phyloP scores from a whole-genome alignment of 371 early-diverging fungal genomes.

The Syncephalastrum monosporum region DNA sequence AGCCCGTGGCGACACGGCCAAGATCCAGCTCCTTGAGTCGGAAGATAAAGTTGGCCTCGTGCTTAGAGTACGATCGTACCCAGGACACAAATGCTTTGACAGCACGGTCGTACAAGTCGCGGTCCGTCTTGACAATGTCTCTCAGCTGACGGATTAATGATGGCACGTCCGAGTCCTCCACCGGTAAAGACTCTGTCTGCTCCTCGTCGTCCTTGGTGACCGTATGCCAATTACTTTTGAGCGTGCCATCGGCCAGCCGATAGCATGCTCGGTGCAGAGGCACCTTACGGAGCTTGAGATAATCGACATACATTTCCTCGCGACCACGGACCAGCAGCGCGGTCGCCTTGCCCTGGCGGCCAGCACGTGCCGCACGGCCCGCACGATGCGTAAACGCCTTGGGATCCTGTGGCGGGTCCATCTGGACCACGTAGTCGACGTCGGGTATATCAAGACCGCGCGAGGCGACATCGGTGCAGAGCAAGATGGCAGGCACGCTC shows the following conservation, averaged over 20 bases:
- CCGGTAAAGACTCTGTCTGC: constrained; percentile 36
- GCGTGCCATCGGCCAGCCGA: constrained; percentile 25
- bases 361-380: constrained; percentile 96
- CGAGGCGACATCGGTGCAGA: constrained; percentile 98
- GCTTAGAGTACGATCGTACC: constrained; percentile 87
- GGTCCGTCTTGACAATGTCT: constrained; percentile 60
- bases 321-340: constrained; percentile 75
- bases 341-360: constrained; percentile 85
- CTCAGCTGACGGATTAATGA: constrained; percentile 52
- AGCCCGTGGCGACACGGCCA: constrained; percentile 69
- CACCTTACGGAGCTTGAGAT: constrained; percentile 85
- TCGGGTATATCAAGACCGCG: constrained; percentile 98
- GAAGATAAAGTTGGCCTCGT: constrained; percentile 92
- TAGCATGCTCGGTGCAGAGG: constrained; percentile 63
- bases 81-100: constrained; percentile 90
- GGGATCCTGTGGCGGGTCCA: constrained; percentile 96
- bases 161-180: constrained; percentile 46
- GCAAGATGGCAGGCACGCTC: constrained; percentile 70
- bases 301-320: constrained; percentile 91
- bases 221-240: constrained; percentile 18
- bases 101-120: constrained; percentile 73
- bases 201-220: constrained; percentile 23
- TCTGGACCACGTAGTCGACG: constrained; percentile 95
- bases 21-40: constrained; percentile 82
- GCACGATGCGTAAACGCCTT: constrained; percentile 97